Evolutionary conservation across 2,329 filamentous ascomycete genomes (phyloP).

Genomic region (Aureobasidium uvarum): DNA sequence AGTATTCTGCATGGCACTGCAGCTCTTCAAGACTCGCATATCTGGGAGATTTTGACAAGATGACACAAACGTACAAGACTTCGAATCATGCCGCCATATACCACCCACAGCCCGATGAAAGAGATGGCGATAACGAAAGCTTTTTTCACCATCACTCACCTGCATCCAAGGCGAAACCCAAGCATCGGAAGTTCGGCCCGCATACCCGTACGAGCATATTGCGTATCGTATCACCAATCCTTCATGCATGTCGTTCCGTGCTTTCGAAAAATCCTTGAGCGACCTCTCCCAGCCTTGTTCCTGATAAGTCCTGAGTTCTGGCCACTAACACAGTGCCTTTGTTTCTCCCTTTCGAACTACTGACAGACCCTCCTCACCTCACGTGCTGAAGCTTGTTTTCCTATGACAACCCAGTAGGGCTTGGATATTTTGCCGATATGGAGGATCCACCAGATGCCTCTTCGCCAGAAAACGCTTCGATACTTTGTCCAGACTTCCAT

Average conservation of each 20-base stretch:
- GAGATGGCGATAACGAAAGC: too few relatives aligned
- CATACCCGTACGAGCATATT: not conserved
- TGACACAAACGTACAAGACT: too few relatives aligned
- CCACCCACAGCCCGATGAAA: too few relatives aligned
- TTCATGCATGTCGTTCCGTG: not conserved
- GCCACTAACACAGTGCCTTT: not conserved
- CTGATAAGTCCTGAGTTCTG: not conserved
- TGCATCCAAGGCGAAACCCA: too few relatives aligned
- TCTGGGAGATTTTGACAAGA: too few relatives aligned
- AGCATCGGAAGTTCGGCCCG: not conserved
- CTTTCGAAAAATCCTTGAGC: not conserved
- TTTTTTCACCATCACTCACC: not conserved
- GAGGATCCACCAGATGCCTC: constrained; percentile 19
- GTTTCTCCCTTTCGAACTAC: too few relatives aligned
- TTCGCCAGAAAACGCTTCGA: constrained; percentile 4
- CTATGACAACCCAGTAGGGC: not conserved
- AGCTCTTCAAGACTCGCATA: too few relatives aligned
- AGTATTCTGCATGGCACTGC: too few relatives aligned
- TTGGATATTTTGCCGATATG: not conserved
- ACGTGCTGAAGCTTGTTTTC: too few relatives aligned
- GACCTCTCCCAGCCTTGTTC: constrained; percentile 9
- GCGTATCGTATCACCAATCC: not conserved
- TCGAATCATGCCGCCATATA: too few relatives aligned
- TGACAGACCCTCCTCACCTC: not conserved
- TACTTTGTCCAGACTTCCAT: constrained; percentile 41